Conservation (phyloP, 1,284 basidiomycete genomes). For the Ustilago nuda region DNA sequence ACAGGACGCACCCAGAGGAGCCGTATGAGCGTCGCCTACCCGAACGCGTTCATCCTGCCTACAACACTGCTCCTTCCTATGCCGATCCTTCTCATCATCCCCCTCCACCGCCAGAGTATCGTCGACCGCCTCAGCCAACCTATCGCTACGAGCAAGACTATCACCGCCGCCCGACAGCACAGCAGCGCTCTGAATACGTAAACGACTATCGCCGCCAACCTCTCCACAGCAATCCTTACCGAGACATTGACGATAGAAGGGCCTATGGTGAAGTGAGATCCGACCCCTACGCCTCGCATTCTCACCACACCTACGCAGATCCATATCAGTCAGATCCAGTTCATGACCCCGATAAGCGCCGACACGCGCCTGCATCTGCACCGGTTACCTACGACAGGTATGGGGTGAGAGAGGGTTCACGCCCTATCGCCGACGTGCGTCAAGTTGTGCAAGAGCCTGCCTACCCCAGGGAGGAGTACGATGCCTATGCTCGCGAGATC, state of each 20-base stretch:
- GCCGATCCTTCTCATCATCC: constrained; percentile 21
- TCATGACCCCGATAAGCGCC: constrained; percentile 29
- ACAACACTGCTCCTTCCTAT: constrained; percentile 33
- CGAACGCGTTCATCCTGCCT: constrained; percentile 44
- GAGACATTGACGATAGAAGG: constrained; percentile 23
- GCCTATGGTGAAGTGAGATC: constrained; percentile 21
- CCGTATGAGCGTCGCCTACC: constrained; percentile 29
- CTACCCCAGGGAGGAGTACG: constrained; percentile 34
- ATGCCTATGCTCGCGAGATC: constrained; percentile 38
- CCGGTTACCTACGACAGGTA: constrained; percentile 26
- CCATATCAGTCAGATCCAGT: constrained; percentile 15
- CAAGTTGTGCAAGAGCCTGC: constrained; percentile 13
- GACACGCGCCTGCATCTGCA: constrained; percentile 16
- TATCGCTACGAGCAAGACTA: constrained; percentile 36
- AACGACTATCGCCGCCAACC: constrained; percentile 28
- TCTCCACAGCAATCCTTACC: constrained; percentile 18
- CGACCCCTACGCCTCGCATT: constrained; percentile 29
- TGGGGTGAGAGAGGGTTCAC: constrained; percentile 26
- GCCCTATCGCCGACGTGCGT: constrained; percentile 11
- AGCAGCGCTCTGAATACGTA: constrained; percentile 21
- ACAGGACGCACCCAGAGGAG: constrained; percentile 19
- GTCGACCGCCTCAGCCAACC: constrained; percentile 24
- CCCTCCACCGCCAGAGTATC: constrained; percentile 29
- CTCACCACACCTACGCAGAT: constrained; percentile 22
- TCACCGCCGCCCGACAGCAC: constrained; percentile 15